A percentile compares a stretch with the other conserved stretches of the same genome.
Evolutionary conservation across 1,139 yeast genomes (phyloP).

Genomic region (Meyerozyma sp.): DNA sequence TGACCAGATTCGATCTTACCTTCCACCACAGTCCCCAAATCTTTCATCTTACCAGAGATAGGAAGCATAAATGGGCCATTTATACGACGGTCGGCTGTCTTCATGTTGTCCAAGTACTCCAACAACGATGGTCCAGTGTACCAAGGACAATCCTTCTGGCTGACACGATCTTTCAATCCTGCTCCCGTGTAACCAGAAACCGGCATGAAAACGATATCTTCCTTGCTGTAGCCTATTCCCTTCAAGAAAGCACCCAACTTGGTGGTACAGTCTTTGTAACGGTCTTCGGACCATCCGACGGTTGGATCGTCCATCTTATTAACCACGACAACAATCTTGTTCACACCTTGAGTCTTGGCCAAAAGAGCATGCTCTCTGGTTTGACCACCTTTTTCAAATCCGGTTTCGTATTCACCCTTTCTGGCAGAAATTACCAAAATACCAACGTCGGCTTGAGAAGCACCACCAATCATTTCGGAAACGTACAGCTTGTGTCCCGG

Average conservation of each 20-base stretch:
- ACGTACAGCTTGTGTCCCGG: slow-evolving; percentile 99
- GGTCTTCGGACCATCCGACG: slow-evolving; percentile 90
- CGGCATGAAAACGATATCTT: slow-evolving; percentile 89
- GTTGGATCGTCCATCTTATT: slow-evolving; percentile 99
- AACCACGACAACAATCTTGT: slow-evolving; percentile 85
- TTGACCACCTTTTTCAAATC: slow-evolving; percentile 98
- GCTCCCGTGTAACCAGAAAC: slow-evolving; percentile 98
- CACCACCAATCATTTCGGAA: slow-evolving; percentile 99
- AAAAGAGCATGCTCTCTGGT: slow-evolving; percentile 97
- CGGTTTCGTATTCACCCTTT: slow-evolving; percentile 99
- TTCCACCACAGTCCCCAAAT: slow-evolving; percentile 94
- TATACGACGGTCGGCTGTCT: slow-evolving; percentile 76
- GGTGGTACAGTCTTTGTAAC: slow-evolving; percentile 91
- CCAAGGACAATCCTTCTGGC: slow-evolving; percentile 78
- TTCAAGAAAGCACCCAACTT: slow-evolving; percentile 74
- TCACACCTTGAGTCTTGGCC: slow-evolving; percentile 98
- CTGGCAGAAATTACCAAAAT: slow-evolving; percentile 94
- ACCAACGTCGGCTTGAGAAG: slow-evolving; percentile 98
- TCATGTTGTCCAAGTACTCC: slow-evolving; percentile 82
- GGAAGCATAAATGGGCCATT: slow-evolving; percentile 98
- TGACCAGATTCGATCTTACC: slow-evolving; percentile 98
- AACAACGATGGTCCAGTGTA: slow-evolving; percentile 87
- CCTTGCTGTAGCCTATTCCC: slow-evolving; percentile 86
- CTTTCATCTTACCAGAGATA: slow-evolving; percentile 89
- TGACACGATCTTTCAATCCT: slow-evolving; percentile 84